Percentiles rank a stretch among this genome's conserved stretches.
phyloP scores from a whole-genome alignment of 768 basidiomycete genomes.

The Lanmaoa rubissima region DNA sequence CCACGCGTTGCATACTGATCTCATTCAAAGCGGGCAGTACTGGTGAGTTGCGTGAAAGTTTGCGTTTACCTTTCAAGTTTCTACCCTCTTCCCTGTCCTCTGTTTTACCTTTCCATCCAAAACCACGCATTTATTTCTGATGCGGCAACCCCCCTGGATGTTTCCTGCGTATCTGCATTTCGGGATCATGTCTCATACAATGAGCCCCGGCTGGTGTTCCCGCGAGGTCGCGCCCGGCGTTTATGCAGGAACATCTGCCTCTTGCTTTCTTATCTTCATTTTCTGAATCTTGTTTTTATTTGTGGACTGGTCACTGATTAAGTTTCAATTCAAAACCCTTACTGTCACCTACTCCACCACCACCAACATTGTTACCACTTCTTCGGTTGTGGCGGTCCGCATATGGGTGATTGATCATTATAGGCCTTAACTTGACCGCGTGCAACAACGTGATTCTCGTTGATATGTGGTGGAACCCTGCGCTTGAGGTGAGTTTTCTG shows the following conservation, averaged over 20 bases:
- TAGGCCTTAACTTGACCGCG: constrained; percentile 85
- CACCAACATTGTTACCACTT: background rate
- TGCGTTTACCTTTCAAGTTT: background rate
- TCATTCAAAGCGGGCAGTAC: constrained; percentile 96
- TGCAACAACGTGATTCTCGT: constrained; percentile 94
- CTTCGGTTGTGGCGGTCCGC: background rate
- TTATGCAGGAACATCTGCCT: background rate
- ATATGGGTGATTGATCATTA: constrained; percentile 5
- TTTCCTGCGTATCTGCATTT: background rate
- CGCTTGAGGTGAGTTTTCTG: constrained; percentile 58
- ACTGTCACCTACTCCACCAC: background rate
- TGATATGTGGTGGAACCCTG: constrained; percentile 96
- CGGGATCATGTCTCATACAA: background rate
- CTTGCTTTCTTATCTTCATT: background rate
- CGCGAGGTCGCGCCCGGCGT: background rate
- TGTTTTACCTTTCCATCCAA: background rate
- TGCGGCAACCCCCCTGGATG: background rate
- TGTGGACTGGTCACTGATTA: constrained; percentile 12
- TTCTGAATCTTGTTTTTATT: background rate
- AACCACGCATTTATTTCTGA: background rate
- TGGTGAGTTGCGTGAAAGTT: constrained; percentile 44
- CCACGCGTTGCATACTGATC: constrained; percentile 78
- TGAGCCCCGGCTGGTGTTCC: background rate
- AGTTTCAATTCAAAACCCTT: constrained; percentile 1
- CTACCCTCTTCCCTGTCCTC: background rate